Conservation (phyloP, 495 filamentous ascomycete genomes). For the Physcia stellaris region DNA sequence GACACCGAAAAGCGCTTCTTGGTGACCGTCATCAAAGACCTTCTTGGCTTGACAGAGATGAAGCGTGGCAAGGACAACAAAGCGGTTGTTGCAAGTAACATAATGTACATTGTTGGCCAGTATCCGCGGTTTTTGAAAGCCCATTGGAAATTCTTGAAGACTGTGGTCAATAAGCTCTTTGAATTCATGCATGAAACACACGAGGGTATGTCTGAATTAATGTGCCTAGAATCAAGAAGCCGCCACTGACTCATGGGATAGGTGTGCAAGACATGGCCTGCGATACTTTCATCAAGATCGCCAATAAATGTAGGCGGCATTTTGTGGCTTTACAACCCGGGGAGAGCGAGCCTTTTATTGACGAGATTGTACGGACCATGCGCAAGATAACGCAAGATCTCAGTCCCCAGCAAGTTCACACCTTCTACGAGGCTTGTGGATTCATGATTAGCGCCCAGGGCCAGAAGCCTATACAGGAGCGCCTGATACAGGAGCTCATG, state of each 20-base stretch:
- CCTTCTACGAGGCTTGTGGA: slow-evolving; percentile 97
- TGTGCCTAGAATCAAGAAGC: no score
- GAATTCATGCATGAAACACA: slow-evolving; percentile 99
- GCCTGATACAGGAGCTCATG: slow-evolving; percentile 88
- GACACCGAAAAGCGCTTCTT: slow-evolving; percentile 97
- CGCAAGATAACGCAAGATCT: slow-evolving; percentile 90
- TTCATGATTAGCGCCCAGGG: slow-evolving; percentile 99
- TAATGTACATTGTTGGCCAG: slow-evolving; percentile 99
- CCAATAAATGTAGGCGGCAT: slow-evolving; percentile 91
- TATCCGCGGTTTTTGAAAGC: slow-evolving; percentile 97
- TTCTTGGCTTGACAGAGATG: slow-evolving; percentile 96
- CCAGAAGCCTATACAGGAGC: slow-evolving; percentile 78
- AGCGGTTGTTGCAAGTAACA: slow-evolving; percentile 96
- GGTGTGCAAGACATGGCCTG: slow-evolving; percentile 99
- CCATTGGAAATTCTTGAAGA: slow-evolving; percentile 99
- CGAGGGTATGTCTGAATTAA: slow-evolving; percentile 54
- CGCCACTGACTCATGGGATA: no score
- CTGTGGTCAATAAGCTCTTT: slow-evolving; percentile 98
- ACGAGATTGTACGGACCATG: slow-evolving; percentile 93
- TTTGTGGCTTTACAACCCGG: slow-evolving; percentile 94
- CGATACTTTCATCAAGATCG: slow-evolving; percentile 99
- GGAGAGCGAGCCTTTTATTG: slow-evolving; percentile 91
- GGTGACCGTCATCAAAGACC: slow-evolving; percentile 96
- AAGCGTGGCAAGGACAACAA: slow-evolving; percentile 99
- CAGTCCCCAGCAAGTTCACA: slow-evolving; percentile 92